Evolutionary conservation across 2,329 filamentous ascomycete genomes (phyloP).

Genomic region (Calonectria crousiana): DNA sequence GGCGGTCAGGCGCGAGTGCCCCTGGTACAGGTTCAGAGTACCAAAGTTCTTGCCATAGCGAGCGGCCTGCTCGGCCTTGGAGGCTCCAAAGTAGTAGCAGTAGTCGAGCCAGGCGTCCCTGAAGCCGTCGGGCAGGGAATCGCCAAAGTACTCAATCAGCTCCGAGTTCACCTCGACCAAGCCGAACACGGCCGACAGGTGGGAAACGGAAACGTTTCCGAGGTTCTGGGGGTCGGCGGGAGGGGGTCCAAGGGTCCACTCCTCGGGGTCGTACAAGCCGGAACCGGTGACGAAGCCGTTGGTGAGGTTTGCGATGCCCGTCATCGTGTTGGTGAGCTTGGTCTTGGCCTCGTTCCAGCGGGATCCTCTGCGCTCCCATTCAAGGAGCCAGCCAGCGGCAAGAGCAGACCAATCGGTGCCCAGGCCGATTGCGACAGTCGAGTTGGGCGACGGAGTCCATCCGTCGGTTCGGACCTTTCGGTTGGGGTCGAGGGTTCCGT

Average conservation of each 20-base stretch:
- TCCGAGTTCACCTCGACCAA: constrained; percentile 70
- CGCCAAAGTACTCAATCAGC: constrained; percentile 61
- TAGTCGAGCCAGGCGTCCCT: constrained; percentile 70
- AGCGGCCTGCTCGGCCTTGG: constrained; percentile 60
- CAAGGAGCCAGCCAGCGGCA: constrained; percentile 69
- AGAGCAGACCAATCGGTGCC: constrained; percentile 71
- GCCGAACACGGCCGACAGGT: constrained; percentile 70
- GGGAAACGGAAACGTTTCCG: constrained; percentile 64
- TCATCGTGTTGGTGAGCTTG: constrained; percentile 62
- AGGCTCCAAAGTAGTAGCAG: constrained; percentile 68
- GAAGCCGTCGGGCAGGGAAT: constrained; percentile 61
- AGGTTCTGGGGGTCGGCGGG: constrained; percentile 64
- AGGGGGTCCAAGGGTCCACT: constrained; percentile 64
- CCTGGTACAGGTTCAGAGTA: constrained; percentile 63
- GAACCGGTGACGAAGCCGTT: constrained; percentile 71
- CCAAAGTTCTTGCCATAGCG: constrained; percentile 65
- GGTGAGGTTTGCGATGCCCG: constrained; percentile 65
- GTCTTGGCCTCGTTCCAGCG: constrained; percentile 64
- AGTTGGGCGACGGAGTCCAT: constrained; percentile 57
- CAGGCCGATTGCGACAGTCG: constrained; percentile 61
- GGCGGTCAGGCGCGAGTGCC: constrained; percentile 69
- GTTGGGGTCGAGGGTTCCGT: constrained; percentile 65
- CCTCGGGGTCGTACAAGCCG: constrained; percentile 63
- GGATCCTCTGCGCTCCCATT: constrained; percentile 68
- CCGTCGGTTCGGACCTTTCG: constrained; percentile 69